Evolutionary conservation across 495 filamentous ascomycete genomes (phyloP).

Genomic region (Penicillium daleae): DNA sequence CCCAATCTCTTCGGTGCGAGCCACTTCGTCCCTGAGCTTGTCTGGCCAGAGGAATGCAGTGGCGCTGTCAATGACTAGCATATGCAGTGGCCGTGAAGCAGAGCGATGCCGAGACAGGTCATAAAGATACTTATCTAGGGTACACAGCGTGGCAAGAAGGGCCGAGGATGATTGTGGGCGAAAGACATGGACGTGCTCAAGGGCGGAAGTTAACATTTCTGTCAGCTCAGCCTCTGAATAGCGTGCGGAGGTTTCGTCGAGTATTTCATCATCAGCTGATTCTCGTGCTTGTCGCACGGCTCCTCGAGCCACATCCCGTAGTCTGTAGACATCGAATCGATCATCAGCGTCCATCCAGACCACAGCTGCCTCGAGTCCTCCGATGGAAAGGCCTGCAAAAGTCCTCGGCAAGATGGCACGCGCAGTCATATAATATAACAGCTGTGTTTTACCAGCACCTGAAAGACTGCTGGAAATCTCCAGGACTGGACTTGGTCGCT

Average conservation of each 20-base stretch:
- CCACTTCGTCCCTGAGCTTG: conserved; percentile 51
- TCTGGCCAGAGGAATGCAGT: conserved; percentile 64
- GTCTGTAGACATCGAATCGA: conserved; percentile 64
- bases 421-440: conserved; percentile 69
- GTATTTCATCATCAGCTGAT: neutral
- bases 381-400: conserved; percentile 32
- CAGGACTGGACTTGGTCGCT: conserved; percentile 49
- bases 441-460: conserved; percentile 64
- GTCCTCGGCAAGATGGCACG: conserved; percentile 58
- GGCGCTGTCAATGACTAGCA: conserved; percentile 57
- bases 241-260: neutral
- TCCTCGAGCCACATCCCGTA: conserved; percentile 46
- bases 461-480: conserved; percentile 60
- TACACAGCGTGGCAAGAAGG: conserved; percentile 54
- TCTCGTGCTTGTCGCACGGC: conserved; percentile 27
- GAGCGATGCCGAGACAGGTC: conserved; percentile 52
- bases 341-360: conserved; percentile 72
- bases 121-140: conserved; percentile 56
- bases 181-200: conserved; percentile 59
- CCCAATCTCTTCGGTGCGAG: conserved; percentile 45
- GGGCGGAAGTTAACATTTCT: conserved; percentile 35
- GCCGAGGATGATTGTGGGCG: conserved; percentile 56
- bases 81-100: conserved; percentile 46
- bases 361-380: conserved; percentile 61
- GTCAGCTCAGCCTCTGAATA: conserved; percentile 28